Base-by-base conservation (phyloP, 1,284 basidiomycete species). In the Ganoderma lingzhi region DNA sequence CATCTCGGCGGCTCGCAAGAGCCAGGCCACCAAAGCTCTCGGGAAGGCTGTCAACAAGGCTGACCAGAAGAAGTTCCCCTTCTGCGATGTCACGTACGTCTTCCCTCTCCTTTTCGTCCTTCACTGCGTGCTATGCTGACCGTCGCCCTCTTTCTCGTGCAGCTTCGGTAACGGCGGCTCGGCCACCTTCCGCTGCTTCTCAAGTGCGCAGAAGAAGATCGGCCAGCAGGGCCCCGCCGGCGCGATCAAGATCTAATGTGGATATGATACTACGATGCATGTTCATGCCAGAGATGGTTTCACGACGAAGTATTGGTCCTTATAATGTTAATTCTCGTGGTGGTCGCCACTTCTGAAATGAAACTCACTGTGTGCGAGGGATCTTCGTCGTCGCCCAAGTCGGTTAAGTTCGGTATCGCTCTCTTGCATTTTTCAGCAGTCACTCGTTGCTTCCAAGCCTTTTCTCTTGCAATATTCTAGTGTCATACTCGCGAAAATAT, bases 191-290 rank as follows among this genome's bases (percentile, higher is more conserved):
- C 48, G 48, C 48, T 28, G 48, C 48, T 53, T 30, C 48, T 53
- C 48, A 6, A 28, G 23, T 30, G 10, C 48, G 48, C 48, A 53
- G 48, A 53, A 53, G 48, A 53, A 53, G 48, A 53, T 53, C 23
- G 48, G 48, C 23, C 48, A 28, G 48, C 48, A 53, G 48, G n/a
- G 48, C 23, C 48, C 48, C 12, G 48, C 48, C 48, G 48, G 48
- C 48, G 48, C 48, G 48, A 14, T 53, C 48, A 28, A 28, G 48
- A 53, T 53, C 48, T 53, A 53, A 53, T 53, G 48, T 53, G 48
- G 48, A 53, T 53, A 28, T 53, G 48, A 53, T 28, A 14, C 28
- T 53, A 53, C 48, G 48, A 28, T 14, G 48, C 48, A 53, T 53
- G 48, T 53, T 53, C 48, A 53, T 53, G 48, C 48, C 23, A 53